phyloP scores from a whole-genome alignment of 805 yeast genomes.

The Ogataea kodamae region DNA sequence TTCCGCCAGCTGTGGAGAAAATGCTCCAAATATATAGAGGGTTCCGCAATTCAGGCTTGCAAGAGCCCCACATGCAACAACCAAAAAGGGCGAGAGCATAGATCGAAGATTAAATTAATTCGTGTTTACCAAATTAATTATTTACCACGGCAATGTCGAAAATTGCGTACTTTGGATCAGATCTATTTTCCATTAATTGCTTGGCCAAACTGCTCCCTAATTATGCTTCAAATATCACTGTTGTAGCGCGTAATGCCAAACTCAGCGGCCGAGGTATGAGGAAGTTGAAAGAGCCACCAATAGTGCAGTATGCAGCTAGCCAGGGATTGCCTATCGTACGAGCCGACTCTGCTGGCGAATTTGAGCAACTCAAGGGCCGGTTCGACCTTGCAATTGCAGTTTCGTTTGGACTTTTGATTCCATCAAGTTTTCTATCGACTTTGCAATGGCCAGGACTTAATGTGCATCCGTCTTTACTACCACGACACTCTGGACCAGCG shows the following conservation, averaged over 20 bases:
- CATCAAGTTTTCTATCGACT: conserved; percentile 47
- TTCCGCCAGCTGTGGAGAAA: conserved; percentile 70
- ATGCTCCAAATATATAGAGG: conserved; percentile 69
- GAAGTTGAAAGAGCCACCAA: conserved; percentile 48
- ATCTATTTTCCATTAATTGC: conserved; percentile 59
- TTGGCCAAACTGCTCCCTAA: conserved; percentile 36
- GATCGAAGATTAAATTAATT: not conserved
- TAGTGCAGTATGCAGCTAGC: conserved; percentile 39
- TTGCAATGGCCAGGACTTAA: conserved; percentile 70
- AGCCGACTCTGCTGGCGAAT: conserved; percentile 49
- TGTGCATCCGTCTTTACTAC: conserved; percentile 89
- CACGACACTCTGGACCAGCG: conserved; percentile 80
- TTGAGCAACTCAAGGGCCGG: conserved; percentile 22
- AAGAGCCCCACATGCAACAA: conserved; percentile 20
- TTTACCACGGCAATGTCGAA: conserved; percentile 12
- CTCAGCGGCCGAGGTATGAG: conserved; percentile 57
- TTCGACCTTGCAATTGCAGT: conserved; percentile 83
- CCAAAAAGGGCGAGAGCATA: conserved; percentile 11
- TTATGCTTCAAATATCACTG: conserved; percentile 40
- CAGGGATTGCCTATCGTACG: conserved; percentile 39
- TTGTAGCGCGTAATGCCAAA: conserved; percentile 63
- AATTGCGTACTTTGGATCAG: conserved; percentile 78
- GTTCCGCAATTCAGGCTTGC: conserved; percentile 61
- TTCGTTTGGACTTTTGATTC: conserved; percentile 83
- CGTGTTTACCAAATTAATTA: conserved; percentile 1